A percentile compares a stretch with the other conserved stretches of the same genome.
These are phyloP conservation scores for Eucalyptus camaldulensis DNA, from an alignment of 345 rosid species.

Conservation along the genomic window DNA sequence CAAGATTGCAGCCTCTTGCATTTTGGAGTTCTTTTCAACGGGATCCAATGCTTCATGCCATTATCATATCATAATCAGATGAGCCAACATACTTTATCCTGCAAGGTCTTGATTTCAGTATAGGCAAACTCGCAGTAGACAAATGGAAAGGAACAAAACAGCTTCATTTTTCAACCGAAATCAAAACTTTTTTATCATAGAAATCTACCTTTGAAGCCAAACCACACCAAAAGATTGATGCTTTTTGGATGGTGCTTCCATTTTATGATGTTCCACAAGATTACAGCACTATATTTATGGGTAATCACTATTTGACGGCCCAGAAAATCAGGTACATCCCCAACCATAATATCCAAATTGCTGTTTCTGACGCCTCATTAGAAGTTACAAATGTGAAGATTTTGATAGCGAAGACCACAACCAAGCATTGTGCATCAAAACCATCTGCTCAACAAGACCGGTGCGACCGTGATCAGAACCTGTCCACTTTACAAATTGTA, in stretches of 20 bases:
- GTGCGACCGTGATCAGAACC: too few relatives aligned
- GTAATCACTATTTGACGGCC: too few relatives aligned
- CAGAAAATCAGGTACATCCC: too few relatives aligned
- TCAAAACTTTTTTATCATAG: background rate
- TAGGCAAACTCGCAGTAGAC: background rate
- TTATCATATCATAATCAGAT: background rate
- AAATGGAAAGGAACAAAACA: background rate
- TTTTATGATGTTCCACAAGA: too few relatives aligned
- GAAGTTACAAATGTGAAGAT: too few relatives aligned
- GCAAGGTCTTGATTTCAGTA: background rate
- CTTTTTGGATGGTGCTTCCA: background rate
- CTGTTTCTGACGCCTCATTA: too few relatives aligned
- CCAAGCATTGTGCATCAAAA: too few relatives aligned
- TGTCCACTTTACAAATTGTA: too few relatives aligned
- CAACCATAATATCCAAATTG: too few relatives aligned
- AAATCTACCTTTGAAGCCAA: background rate
- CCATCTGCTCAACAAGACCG: too few relatives aligned
- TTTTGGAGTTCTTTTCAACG: conserved; percentile 85
- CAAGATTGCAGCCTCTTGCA: conserved; percentile 61
- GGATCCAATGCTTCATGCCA: conserved; percentile 99
- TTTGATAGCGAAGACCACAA: too few relatives aligned
- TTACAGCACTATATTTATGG: too few relatives aligned
- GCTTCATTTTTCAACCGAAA: background rate
- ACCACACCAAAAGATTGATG: background rate
- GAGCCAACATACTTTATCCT: background rate